These are phyloP conservation scores for Penicillium chermesinum DNA, from an alignment of 495 filamentous ascomycete species.

Conservation along the genomic window DNA sequence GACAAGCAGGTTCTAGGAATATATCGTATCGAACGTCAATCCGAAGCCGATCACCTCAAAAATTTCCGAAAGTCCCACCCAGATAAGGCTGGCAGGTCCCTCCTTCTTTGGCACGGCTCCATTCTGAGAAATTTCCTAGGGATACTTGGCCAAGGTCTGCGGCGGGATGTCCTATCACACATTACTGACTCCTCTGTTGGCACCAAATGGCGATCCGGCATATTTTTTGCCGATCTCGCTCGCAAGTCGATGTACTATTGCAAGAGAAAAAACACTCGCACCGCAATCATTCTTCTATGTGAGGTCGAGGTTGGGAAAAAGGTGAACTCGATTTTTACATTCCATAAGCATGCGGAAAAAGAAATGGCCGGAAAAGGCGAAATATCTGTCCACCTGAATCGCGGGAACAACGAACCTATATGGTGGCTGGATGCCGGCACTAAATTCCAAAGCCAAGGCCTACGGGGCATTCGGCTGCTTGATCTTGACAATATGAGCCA, in stretches of 20 bases:
- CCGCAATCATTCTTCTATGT: constrained; percentile 10
- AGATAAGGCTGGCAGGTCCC: constrained; percentile 33
- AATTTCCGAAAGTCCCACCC: constrained; percentile 24
- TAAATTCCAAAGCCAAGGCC: too few relatives aligned
- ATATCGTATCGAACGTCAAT: constrained; percentile 61
- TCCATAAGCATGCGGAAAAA: too few relatives aligned
- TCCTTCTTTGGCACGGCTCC: constrained; percentile 71
- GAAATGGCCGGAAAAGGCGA: too few relatives aligned
- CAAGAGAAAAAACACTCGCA: neutral
- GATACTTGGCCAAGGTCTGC: constrained; percentile 69
- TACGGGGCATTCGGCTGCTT: too few relatives aligned
- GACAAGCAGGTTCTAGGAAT: neutral
- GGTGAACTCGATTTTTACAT: too few relatives aligned
- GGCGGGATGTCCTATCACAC: too few relatives aligned
- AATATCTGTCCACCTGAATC: too few relatives aligned
- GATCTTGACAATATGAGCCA: too few relatives aligned
- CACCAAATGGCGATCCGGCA: neutral
- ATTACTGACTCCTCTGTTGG: too few relatives aligned
- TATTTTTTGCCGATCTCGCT: constrained; percentile 16
- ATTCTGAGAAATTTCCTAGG: constrained; percentile 63
- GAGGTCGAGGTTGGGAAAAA: constrained; percentile 3
- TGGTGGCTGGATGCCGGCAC: too few relatives aligned
- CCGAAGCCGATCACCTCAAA: constrained; percentile 58
- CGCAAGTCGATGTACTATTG: constrained; percentile 10
- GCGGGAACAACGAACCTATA: too few relatives aligned